These are phyloP conservation scores for Chlamydomonas sphaeroides DNA, from an alignment of 139 green algal genomes.

Conservation along the genomic window DNA sequence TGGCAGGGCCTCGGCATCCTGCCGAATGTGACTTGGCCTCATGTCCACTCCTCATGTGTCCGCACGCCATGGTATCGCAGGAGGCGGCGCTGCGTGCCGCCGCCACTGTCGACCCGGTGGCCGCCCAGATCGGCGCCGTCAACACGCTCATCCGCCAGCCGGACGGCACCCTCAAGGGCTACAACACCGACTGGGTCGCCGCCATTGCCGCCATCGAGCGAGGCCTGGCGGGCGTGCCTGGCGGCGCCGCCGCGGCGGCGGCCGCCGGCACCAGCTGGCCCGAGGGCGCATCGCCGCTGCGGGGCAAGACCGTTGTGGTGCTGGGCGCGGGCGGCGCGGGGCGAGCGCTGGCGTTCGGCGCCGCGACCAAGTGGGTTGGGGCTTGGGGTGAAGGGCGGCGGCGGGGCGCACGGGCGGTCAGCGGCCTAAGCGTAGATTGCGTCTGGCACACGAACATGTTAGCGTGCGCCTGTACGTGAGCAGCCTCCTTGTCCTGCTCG, in stretches of 20 bases:
- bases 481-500: too few relatives aligned
- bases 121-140: constrained; percentile 87
- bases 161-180: constrained; percentile 78
- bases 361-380: constrained; percentile 61
- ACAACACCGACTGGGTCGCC: constrained; percentile 96
- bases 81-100: constrained; percentile 82
- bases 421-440: too few relatives aligned
- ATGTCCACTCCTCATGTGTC: too few relatives aligned
- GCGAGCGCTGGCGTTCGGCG: constrained; percentile 92
- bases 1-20: too few relatives aligned
- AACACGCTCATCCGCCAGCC: constrained; percentile 93
- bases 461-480: too few relatives aligned
- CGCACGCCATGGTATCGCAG: too few relatives aligned
- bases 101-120: constrained; percentile 78
- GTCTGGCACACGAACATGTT: too few relatives aligned
- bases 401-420: too few relatives aligned
- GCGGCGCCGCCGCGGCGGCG: constrained; percentile 65
- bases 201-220: constrained; percentile 92
- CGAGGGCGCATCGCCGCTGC: constrained; percentile 72
- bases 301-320: constrained; percentile 87
- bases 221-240: constrained; percentile 52
- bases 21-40: too few relatives aligned
- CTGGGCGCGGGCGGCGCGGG: constrained; percentile 94
- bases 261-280: constrained; percentile 88
- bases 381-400: too few relatives aligned